These are phyloP conservation scores for Aspergillus neoniger DNA, from an alignment of 2,329 filamentous ascomycete species.

Conservation along the genomic window DNA sequence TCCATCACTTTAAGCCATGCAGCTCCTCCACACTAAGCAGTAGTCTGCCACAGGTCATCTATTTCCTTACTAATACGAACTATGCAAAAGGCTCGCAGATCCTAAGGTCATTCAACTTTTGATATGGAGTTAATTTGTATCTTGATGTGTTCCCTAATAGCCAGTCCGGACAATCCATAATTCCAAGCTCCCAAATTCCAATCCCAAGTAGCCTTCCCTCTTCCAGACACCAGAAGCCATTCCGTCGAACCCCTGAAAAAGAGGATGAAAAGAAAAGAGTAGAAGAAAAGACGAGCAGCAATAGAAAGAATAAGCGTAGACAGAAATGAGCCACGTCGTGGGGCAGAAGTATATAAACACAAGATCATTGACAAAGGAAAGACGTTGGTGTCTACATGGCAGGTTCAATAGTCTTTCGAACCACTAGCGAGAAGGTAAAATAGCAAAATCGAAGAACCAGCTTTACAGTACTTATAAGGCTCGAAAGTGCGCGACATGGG, in stretches of 20 bases:
- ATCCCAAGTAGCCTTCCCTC: conserved; percentile 10
- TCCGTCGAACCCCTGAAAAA: conserved; percentile 10
- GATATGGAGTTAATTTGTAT: neutral
- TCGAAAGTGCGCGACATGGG: conserved; percentile 26
- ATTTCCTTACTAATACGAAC: neutral
- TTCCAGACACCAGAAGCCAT: conserved; percentile 7
- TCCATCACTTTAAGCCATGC: neutral
- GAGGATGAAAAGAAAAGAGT: conserved; percentile 3
- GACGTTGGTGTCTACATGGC: conserved; percentile 21
- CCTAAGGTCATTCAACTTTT: neutral
- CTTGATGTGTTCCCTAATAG: neutral
- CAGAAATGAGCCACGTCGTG: conserved; percentile 9
- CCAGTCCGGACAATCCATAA: conserved; percentile 8
- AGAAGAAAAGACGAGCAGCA: conserved; percentile 3
- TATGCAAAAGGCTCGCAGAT: neutral
- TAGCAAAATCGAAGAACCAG: conserved; percentile 20
- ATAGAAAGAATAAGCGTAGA: conserved; percentile 4
- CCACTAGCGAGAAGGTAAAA: conserved; percentile 11
- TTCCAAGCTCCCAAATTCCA: conserved; percentile 7
- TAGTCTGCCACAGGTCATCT: neutral
- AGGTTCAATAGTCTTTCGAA: conserved; percentile 13
- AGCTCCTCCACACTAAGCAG: neutral
- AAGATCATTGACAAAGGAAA: conserved; percentile 29
- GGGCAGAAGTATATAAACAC: conserved; percentile 22
- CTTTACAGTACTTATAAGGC: conserved; percentile 21